A percentile compares a stretch with the other conserved stretches of the same genome.
Evolutionary conservation across 2,329 filamentous ascomycete genomes (phyloP).

Genomic region (Verticillium klebahnii): DNA sequence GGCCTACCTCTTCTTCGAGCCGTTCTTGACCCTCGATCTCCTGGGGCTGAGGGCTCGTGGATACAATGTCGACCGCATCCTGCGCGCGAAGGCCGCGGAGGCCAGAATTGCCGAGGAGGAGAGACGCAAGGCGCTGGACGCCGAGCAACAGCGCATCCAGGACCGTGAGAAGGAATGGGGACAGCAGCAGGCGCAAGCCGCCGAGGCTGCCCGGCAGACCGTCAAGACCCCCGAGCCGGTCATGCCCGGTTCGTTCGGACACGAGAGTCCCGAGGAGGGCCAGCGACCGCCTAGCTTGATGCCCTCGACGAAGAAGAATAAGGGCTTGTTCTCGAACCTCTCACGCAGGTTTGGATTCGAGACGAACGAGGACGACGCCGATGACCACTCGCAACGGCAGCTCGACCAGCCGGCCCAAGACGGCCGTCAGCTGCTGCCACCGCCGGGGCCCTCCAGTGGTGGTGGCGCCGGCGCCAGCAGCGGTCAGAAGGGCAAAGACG

Average conservation of each 20-base stretch:
- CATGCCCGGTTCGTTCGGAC: slow-evolving; percentile 71
- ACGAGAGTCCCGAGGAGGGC: slow-evolving; percentile 55
- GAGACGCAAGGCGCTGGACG: slow-evolving; percentile 67
- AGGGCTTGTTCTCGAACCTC: slow-evolving; percentile 65
- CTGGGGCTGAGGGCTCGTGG: slow-evolving; percentile 78
- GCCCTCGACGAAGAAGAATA: slow-evolving; percentile 38
- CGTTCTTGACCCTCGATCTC: slow-evolving; percentile 80
- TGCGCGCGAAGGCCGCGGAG: slow-evolving; percentile 82
- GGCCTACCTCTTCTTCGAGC: slow-evolving; percentile 86
- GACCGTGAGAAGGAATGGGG: slow-evolving; percentile 45
- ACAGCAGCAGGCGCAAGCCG: slow-evolving; percentile 36
- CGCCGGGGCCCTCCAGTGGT: background rate
- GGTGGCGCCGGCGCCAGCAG: slow-evolving; percentile 5
- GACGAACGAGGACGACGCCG: slow-evolving; percentile 33
- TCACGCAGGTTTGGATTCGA: slow-evolving; percentile 67
- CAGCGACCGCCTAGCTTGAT: slow-evolving; percentile 23
- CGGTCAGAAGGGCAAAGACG: slow-evolving; percentile 28
- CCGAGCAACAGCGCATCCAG: slow-evolving; percentile 65
- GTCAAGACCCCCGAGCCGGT: slow-evolving; percentile 36
- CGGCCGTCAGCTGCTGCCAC: slow-evolving; percentile 1
- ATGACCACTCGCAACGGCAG: slow-evolving; percentile 38
- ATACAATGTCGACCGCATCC: slow-evolving; percentile 94
- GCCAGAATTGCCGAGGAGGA: slow-evolving; percentile 82
- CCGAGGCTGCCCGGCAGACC: slow-evolving; percentile 31
- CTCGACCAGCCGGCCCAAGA: slow-evolving; percentile 26